Evolutionary conservation across 768 basidiomycete species (phyloP), one percentile per base, ranked within the genome.

Genomic region (Tylopilus sp.): DNA sequence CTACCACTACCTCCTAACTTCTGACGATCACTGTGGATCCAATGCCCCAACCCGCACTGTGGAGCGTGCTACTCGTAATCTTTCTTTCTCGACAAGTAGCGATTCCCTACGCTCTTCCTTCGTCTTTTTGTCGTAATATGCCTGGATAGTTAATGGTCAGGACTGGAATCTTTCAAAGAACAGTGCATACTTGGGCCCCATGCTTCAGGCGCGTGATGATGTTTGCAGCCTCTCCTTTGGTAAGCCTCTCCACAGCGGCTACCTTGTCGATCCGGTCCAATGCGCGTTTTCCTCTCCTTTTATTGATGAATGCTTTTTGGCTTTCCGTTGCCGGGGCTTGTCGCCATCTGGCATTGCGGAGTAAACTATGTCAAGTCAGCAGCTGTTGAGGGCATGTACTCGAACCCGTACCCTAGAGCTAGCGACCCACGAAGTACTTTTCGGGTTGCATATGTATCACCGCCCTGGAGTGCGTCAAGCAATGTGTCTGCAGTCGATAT

Each of bases 151-250:
- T 19, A 6, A 34, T 42, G 17, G n/a, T 55, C 22, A 54, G 46
- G 47, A 34, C 46, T 17, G 22, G 43, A 43, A 51, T 13, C 14
- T 22, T 41, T 16, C 34, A 36, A 14, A 41, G 37, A 34, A 31
- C 26, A 42, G 4, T 30, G 52, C 68, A 29, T 63, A 87, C 89
- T 74, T 80, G 75, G 30, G 87, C 87, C 24, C 90, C 91, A 61
- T 92, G 85, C 64, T 82, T 86, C 51, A 89, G 54, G 10, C 90
- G 83, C 22, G 83, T 83, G 55, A 94, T 87, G 41, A 92, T 83
- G 57, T 85, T 84, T 0, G 85, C 86, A 26, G 90, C 89, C 57
- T 88, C 78, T 3, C 92, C 92, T 66, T 89, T 92, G 2, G 82
- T 91, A 60, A 94, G 62, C 0, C 53, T 69, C 41, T 61, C 66